Conservation (phyloP, 768 basidiomycete genomes). For the Brasilioporus rufonigricans region DNA sequence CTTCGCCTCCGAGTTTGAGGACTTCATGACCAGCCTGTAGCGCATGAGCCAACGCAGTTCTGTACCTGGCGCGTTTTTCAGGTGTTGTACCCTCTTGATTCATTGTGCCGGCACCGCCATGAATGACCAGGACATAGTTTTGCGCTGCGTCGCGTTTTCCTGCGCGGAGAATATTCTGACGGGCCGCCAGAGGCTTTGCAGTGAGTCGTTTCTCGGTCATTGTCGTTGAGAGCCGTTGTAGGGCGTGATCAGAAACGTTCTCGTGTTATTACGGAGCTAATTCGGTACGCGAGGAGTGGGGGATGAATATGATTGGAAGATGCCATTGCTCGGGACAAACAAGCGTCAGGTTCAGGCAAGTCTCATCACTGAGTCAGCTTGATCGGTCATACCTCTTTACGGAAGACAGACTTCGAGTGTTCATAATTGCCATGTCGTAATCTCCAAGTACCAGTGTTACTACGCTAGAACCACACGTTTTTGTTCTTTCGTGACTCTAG, state of each 20-base stretch:
- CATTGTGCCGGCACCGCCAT: conserved; percentile 81
- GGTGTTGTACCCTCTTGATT: conserved; percentile 53
- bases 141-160: conserved; percentile 4
- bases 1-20: conserved; percentile 67
- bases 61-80: conserved; percentile 58
- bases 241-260: neutral
- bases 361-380: too few species aligned
- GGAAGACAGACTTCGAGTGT: too few species aligned
- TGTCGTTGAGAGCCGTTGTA: neutral
- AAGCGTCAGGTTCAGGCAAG: too few species aligned
- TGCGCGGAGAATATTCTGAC: conserved; percentile 1
- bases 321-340: too few species aligned
- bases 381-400: too few species aligned
- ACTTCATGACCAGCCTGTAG: conserved; percentile 62
- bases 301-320: too few species aligned
- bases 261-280: neutral
- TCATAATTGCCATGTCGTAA: too few species aligned
- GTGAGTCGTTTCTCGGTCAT: conserved; percentile 9
- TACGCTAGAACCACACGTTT: too few species aligned
- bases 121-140: conserved; percentile 58
- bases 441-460: too few species aligned
- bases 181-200: neutral
- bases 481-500: too few species aligned
- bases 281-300: neutral
- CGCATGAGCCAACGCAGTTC: conserved; percentile 50